Conservation (phyloP, 768 basidiomycete species). For the Pholiota conissans region DNA sequence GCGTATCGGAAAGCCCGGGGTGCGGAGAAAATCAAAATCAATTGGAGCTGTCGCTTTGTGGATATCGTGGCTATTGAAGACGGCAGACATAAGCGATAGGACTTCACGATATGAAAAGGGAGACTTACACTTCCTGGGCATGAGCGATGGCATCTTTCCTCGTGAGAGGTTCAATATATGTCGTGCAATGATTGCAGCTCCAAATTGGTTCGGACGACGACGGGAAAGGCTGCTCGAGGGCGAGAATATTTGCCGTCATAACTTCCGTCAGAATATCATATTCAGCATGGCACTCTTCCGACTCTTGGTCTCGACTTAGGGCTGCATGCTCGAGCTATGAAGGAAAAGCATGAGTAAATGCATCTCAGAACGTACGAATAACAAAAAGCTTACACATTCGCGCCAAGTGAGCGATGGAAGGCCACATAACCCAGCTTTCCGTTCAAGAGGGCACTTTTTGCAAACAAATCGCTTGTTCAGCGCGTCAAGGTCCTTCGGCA, state of each 20-base stretch:
- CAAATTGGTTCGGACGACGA: not conserved
- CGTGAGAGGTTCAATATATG: not conserved
- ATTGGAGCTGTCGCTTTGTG: not conserved
- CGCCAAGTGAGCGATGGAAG: not conserved
- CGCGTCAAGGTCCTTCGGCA: conserved; percentile 8
- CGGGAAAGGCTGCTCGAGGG: not conserved
- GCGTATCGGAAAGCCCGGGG: not conserved
- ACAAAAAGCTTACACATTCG: not conserved
- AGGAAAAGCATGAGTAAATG: not conserved
- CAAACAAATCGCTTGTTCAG: not conserved
- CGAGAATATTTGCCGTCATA: not conserved
- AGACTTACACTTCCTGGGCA: not conserved
- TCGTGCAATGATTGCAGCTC: not conserved
- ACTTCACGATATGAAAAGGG: not conserved
- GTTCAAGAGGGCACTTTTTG: not conserved
- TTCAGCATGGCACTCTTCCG: no score
- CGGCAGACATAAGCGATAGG: no score
- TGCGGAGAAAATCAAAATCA: not conserved
- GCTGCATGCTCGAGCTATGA: not conserved
- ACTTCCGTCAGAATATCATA: not conserved
- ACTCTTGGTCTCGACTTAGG: not conserved
- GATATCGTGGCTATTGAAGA: not conserved
- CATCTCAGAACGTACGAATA: not conserved
- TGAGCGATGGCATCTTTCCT: not conserved
- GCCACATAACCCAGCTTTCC: not conserved